These are phyloP conservation scores for Discostella pseudostelligera DNA, from an alignment of 108 stramenopile species.

Conservation along the genomic window DNA sequence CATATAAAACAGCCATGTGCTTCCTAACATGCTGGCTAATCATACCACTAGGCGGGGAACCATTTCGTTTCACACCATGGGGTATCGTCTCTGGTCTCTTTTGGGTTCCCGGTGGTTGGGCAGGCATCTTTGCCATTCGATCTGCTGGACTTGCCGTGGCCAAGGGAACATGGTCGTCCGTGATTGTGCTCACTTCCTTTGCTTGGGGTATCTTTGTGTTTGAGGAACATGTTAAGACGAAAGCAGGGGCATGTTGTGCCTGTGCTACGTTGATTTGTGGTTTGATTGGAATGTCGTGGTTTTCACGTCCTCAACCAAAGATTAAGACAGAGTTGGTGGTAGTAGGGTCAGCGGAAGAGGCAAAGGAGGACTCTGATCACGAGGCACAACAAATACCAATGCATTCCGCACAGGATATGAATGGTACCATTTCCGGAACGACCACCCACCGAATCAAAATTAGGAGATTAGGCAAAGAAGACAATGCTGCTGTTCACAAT, in stretches of 20 bases:
- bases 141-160: conserved; percentile 72
- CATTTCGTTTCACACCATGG: conserved; percentile 64
- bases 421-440: not conserved
- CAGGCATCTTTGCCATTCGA: conserved; percentile 61
- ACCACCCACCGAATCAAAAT: not conserved
- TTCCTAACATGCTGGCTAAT: conserved; percentile 67
- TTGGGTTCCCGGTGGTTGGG: conserved; percentile 64
- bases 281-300: conserved; percentile 35
- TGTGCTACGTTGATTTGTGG: conserved; percentile 22
- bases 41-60: conserved; percentile 46
- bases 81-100: conserved; percentile 72
- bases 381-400: conserved; percentile 7
- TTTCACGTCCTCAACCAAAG: conserved; percentile 17
- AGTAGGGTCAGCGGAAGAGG: not conserved
- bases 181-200: conserved; percentile 70
- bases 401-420: conserved; percentile 3
- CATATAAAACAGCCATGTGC: conserved; percentile 54
- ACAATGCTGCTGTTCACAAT: not conserved
- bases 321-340: not conserved
- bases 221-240: conserved; percentile 46
- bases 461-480: not conserved
- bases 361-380: not conserved
- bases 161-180: conserved; percentile 68
- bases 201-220: conserved; percentile 61
- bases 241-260: conserved; percentile 27